phyloP scores from a whole-genome alignment of 805 yeast genomes.

The Yueomyces sinensis region DNA sequence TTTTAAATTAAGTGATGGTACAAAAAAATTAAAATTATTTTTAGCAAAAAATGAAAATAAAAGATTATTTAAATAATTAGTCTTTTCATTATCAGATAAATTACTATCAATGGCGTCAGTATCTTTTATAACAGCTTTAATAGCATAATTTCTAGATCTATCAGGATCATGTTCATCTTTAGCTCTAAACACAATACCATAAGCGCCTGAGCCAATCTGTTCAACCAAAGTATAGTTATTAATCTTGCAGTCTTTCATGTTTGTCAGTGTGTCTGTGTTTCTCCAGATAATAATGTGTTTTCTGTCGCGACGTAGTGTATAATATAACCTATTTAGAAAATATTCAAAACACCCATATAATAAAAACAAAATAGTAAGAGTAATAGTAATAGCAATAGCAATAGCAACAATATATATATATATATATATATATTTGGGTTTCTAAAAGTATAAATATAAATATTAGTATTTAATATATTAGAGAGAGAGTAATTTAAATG shows the following conservation, averaged over 20 bases:
- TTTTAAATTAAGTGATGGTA: slow-evolving; percentile 20
- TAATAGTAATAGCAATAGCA: no score
- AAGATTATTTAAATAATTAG: not conserved
- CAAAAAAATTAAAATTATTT: slow-evolving; percentile 12
- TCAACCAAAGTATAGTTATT: slow-evolving; percentile 16
- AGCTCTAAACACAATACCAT: slow-evolving; percentile 68
- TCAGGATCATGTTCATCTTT: slow-evolving; percentile 37
- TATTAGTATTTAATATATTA: no score
- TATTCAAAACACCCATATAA: no score
- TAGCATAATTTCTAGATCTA: slow-evolving; percentile 38
- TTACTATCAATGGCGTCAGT: slow-evolving; percentile 3
- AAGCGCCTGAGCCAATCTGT: slow-evolving; percentile 65
- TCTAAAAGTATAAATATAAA: no score
- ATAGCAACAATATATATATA: no score
- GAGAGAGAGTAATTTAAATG: no score
- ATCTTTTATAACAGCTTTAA: slow-evolving; percentile 50
- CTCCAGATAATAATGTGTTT: not conserved
- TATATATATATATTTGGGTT: no score
- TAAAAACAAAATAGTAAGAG: no score
- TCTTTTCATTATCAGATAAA: slow-evolving; percentile 1
- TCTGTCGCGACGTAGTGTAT: no score
- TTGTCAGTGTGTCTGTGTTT: slow-evolving; percentile 5
- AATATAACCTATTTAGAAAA: no score
- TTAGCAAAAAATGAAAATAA: slow-evolving; percentile 9
- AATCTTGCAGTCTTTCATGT: slow-evolving; percentile 10